These are phyloP conservation scores for Endoconidiophora laricicola DNA, from an alignment of 2,329 filamentous ascomycete species.

Conservation along the genomic window DNA sequence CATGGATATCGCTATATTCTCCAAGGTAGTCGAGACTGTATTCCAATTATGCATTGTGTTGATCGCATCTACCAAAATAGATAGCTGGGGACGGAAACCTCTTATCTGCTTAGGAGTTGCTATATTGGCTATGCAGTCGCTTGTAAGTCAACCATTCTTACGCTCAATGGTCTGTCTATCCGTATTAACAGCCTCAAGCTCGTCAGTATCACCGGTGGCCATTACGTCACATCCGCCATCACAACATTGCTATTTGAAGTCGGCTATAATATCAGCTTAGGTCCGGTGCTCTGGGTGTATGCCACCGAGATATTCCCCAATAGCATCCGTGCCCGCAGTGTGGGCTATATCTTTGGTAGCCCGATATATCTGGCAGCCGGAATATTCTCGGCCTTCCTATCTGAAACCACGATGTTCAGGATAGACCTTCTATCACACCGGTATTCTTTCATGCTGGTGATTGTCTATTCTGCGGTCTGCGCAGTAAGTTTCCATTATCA, in stretches of 20 bases:
- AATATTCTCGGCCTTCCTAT: no score
- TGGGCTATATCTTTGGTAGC: slow-evolving; percentile 16
- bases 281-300: slow-evolving; percentile 41
- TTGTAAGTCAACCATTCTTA: slow-evolving; percentile 29
- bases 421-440: no score
- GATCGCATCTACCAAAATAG: slow-evolving; percentile 22
- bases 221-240: slow-evolving; percentile 31
- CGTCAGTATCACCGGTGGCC: slow-evolving; percentile 19
- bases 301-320: slow-evolving; percentile 46
- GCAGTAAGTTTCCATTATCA: no score
- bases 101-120: slow-evolving; percentile 10
- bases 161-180: background rate
- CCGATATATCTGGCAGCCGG: no score
- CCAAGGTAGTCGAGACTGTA: slow-evolving; percentile 37
- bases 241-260: slow-evolving; percentile 43
- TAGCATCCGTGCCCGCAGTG: slow-evolving; percentile 35
- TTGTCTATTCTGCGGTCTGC: no score
- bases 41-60: slow-evolving; percentile 39
- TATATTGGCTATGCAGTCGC: slow-evolving; percentile 35
- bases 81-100: no score
- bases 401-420: no score
- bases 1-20: slow-evolving; percentile 31
- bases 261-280: slow-evolving; percentile 40
- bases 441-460: no score
- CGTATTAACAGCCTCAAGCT: slow-evolving; percentile 26